Evolutionary conservation across 345 rosid genomes (phyloP), one percentile per base, ranked within the genome.

Genomic region (Nasturtium officinale): DNA sequence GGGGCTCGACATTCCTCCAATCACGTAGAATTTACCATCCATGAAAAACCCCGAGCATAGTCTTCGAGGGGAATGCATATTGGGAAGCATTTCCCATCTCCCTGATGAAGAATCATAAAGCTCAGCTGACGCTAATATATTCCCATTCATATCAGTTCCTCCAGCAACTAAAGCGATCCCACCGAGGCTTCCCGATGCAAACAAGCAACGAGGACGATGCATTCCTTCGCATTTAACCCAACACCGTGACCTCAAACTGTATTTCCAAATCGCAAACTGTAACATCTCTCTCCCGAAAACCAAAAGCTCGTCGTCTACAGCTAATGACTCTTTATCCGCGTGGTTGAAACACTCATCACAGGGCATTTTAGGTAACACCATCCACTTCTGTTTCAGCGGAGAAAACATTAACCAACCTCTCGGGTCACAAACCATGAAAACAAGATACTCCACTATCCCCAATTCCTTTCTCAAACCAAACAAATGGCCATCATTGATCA

Each of bases 351-450:
- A 90, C 33, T 90, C 94, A 65, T 90, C 96, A 5, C 96, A 88
- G 38, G 96, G 96, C 67, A 90, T 85, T 80, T 81, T 88, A 0
- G 96, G 93, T 75, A 90, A 66, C n/a, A 74, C 71, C 87, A 85
- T 85, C 94, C 96, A 88, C 71, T 83, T 90, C 60, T 80, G 75
- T 52, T 80, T 84, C 68, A 51, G 25, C 0, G 91, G 86, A 66
- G 87, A 89, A 79, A 86, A 90, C 8, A 85, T 87, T 61, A 84
- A 85, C 96, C 96, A 90, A 6, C 89, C 90, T 85, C 89, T 86
- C 0, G 86, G 90, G 81, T 88, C 93, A 76, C 94, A 88, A 38
- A 88, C 86, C 79, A 90, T 76, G 80, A 79, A 90, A 17, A 88
- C 89, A 85, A 89, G 86, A 56, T 88, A 85, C 71, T 90, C 91